Evolutionary conservation across 768 basidiomycete genomes (phyloP).

Genomic region (Auriscalpium vulgare): DNA sequence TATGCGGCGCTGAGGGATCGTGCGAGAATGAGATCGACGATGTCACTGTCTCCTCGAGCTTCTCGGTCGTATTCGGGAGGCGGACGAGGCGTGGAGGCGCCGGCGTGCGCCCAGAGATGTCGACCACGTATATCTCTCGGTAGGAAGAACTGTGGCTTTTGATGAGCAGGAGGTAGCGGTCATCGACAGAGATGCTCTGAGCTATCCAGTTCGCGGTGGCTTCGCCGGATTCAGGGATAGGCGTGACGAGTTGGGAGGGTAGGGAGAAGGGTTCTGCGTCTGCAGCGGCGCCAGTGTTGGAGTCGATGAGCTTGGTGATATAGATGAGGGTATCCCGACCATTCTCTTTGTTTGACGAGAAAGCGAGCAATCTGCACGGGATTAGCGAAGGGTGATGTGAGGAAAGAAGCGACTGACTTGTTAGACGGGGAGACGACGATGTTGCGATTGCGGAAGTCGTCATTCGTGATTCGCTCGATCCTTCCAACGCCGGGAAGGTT

Average conservation of each 20-base stretch:
- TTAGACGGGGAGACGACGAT: slow-evolving; percentile 28
- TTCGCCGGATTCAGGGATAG: slow-evolving; percentile 17
- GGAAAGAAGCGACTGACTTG: slow-evolving; percentile 19
- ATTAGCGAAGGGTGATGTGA: not conserved
- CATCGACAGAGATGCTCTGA: slow-evolving; percentile 30
- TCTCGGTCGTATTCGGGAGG: slow-evolving; percentile 29
- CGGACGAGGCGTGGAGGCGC: slow-evolving; percentile 22
- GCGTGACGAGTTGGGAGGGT: slow-evolving; percentile 27
- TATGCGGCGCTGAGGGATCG: slow-evolving; percentile 21
- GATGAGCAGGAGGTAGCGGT: slow-evolving; percentile 28
- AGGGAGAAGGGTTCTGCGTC: slow-evolving; percentile 25
- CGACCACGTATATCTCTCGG: slow-evolving; percentile 25
- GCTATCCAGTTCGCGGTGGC: slow-evolving; percentile 25
- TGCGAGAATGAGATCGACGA: slow-evolving; percentile 23
- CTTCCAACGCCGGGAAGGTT: slow-evolving; percentile 33
- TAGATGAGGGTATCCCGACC: slow-evolving; percentile 31
- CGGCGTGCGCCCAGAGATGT: slow-evolving; percentile 23
- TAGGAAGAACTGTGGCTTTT: slow-evolving; percentile 23
- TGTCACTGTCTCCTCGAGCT: slow-evolving; percentile 19
- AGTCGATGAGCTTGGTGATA: slow-evolving; percentile 23
- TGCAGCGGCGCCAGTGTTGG: slow-evolving; percentile 23
- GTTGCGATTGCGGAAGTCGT: slow-evolving; percentile 25
- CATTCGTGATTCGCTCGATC: slow-evolving; percentile 35
- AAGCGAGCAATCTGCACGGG: slow-evolving; percentile 27
- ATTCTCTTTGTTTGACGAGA: slow-evolving; percentile 35